A percentile compares a stretch with the other conserved stretches of the same genome.
Evolutionary conservation across 768 basidiomycete species (phyloP).

Genomic region (Gyrodon lividus): DNA sequence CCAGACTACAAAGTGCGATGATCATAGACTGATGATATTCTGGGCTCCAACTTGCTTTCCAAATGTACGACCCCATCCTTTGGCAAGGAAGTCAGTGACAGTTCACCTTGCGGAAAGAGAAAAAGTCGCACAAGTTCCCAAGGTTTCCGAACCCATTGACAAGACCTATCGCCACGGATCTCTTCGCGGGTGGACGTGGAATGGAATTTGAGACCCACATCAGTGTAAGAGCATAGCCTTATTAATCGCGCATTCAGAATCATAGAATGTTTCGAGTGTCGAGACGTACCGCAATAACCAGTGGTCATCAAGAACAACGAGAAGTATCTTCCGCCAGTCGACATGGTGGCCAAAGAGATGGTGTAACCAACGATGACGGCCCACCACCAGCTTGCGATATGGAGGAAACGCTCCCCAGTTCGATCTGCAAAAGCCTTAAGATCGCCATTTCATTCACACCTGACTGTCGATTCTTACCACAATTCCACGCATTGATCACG

Average conservation of each 20-base stretch:
- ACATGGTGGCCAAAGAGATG: constrained; percentile 52
- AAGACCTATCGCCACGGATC: constrained; percentile 57
- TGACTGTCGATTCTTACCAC: constrained; percentile 29
- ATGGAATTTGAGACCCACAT: constrained; percentile 65
- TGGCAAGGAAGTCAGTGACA: background rate
- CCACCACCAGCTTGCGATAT: constrained; percentile 57
- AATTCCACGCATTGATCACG: constrained; percentile 54
- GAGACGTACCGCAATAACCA: constrained; percentile 43
- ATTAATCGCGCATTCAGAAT: background rate
- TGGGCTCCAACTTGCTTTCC: constrained; percentile 63
- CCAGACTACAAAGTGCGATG: constrained; percentile 41
- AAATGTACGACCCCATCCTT: constrained; percentile 61
- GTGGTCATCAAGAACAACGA: constrained; percentile 64
- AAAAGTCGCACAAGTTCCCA: constrained; percentile 51
- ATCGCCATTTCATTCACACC: background rate
- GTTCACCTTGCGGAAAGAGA: background rate
- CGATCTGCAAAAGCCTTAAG: constrained; percentile 36
- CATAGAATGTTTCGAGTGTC: background rate
- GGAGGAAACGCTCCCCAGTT: constrained; percentile 67
- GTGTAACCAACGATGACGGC: constrained; percentile 58
- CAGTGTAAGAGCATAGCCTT: constrained; percentile 44
- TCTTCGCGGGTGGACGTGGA: constrained; percentile 54
- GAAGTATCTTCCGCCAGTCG: constrained; percentile 52
- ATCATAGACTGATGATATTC: constrained; percentile 62
- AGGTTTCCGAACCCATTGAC: constrained; percentile 62